These are phyloP conservation scores for Phaeotremella fagi DNA, from an alignment of 768 basidiomycete genomes.

Conservation along the genomic window DNA sequence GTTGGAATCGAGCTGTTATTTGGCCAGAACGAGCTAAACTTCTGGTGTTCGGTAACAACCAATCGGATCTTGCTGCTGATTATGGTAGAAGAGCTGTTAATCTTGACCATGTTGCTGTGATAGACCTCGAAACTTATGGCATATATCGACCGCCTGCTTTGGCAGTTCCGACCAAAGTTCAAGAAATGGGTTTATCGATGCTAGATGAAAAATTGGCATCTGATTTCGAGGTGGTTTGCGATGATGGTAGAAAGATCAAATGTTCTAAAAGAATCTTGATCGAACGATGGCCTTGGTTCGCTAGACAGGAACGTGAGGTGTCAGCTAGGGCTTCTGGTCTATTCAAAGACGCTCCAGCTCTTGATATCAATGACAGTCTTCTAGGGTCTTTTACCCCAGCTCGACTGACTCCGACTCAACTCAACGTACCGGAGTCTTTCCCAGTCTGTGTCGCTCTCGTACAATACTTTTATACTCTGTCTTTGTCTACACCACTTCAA, in stretches of 20 bases:
- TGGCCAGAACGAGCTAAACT: slow-evolving; percentile 82
- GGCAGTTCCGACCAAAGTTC: slow-evolving; percentile 63
- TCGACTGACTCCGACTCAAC: slow-evolving; percentile 68
- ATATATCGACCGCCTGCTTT: slow-evolving; percentile 79
- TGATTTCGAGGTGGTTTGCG: slow-evolving; percentile 89
- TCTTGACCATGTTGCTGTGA: slow-evolving; percentile 74
- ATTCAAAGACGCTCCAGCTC: slow-evolving; percentile 16
- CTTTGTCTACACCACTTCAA: slow-evolving; percentile 83
- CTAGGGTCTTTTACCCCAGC: slow-evolving; percentile 46
- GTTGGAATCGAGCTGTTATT: slow-evolving; percentile 89
- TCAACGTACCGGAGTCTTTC: slow-evolving; percentile 82
- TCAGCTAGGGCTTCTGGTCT: slow-evolving; percentile 4
- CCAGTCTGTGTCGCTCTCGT: slow-evolving; percentile 80
- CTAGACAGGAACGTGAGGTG: slow-evolving; percentile 21
- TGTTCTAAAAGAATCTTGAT: slow-evolving; percentile 81
- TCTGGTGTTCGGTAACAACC: slow-evolving; percentile 82
- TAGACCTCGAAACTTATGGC: slow-evolving; percentile 90
- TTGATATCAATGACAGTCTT: slow-evolving; percentile 33
- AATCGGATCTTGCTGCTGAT: slow-evolving; percentile 39
- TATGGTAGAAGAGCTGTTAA: slow-evolving; percentile 45
- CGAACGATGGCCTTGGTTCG: slow-evolving; percentile 94
- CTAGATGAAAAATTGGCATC: slow-evolving; percentile 74
- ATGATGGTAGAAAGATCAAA: slow-evolving; percentile 75
- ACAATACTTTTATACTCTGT: slow-evolving; percentile 88
- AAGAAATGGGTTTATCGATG: slow-evolving; percentile 76